Evolutionary conservation across 768 basidiomycete genomes (phyloP).

Genomic region (Serpula lacrymans): DNA sequence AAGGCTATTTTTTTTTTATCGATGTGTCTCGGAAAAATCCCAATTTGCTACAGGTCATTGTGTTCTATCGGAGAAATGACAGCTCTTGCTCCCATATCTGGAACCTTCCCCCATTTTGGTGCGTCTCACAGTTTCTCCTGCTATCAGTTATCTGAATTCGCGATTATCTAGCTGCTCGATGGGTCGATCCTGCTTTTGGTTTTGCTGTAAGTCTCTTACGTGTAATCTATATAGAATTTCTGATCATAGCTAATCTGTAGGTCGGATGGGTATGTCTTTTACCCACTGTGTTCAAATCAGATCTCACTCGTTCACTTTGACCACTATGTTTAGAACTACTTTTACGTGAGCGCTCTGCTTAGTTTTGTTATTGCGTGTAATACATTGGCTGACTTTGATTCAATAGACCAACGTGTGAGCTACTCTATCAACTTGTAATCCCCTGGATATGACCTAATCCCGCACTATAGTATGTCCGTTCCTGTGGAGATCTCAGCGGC

Average conservation of each 20-base stretch:
- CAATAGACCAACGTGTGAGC: slow-evolving; percentile 5
- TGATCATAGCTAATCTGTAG: neutral
- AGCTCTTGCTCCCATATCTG: slow-evolving; percentile 72
- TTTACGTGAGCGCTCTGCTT: slow-evolving; percentile 34
- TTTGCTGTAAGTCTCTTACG: slow-evolving; percentile 45
- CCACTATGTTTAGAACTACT: slow-evolving; percentile 44
- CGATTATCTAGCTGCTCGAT: slow-evolving; percentile 40
- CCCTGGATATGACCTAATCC: neutral
- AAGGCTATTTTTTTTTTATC: slow-evolving; percentile 21
- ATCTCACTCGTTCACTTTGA: slow-evolving; percentile 30
- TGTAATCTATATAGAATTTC: neutral
- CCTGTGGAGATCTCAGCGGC: slow-evolving; percentile 75
- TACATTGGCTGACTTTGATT: too few species aligned
- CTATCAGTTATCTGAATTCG: neutral
- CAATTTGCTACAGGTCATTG: slow-evolving; percentile 38
- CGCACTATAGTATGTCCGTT: slow-evolving; percentile 46
- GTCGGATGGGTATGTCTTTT: slow-evolving; percentile 9
- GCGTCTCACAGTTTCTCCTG: slow-evolving; percentile 7
- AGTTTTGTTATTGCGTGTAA: too few species aligned
- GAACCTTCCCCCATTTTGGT: slow-evolving; percentile 75
- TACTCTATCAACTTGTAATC: too few species aligned
- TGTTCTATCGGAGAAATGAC: slow-evolving; percentile 80
- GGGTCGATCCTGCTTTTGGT: slow-evolving; percentile 61
- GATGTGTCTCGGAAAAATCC: slow-evolving; percentile 28
- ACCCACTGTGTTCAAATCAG: neutral